These are phyloP conservation scores for Suillus sp. DNA, from an alignment of 768 basidiomycete species.

Conservation along the genomic window DNA sequence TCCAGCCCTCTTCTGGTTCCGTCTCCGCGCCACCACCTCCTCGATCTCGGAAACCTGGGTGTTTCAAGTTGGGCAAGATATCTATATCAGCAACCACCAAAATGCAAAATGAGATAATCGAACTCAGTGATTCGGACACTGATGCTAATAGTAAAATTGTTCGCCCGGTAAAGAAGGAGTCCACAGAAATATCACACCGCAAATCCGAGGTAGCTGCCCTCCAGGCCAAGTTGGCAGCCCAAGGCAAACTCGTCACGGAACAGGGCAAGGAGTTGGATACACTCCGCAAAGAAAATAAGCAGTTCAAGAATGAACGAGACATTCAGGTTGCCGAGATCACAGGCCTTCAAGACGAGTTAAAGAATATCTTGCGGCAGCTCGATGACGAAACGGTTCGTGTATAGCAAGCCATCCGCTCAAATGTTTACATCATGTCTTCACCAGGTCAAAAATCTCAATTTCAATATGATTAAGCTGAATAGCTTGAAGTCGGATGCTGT, in stretches of 20 bases:
- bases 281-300: constrained; percentile 9
- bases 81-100: background rate
- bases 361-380: constrained; percentile 2
- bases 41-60: background rate
- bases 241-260: background rate
- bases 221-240: background rate
- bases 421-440: background rate
- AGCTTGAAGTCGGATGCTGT: background rate
- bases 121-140: constrained; percentile 7
- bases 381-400: constrained; percentile 8
- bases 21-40: background rate
- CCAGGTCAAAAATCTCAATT: background rate
- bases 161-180: background rate
- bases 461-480: background rate
- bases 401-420: background rate
- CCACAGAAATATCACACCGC: background rate
- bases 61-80: background rate
- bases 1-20: background rate
- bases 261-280: constrained; percentile 8
- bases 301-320: constrained; percentile 5
- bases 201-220: background rate
- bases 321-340: constrained; percentile 10
- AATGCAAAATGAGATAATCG: constrained; percentile 9
- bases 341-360: constrained; percentile 10
- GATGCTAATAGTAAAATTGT: background rate